These are phyloP conservation scores for Syzygium malaccense DNA, from an alignment of 441 rosid species.

Conservation along the genomic window DNA sequence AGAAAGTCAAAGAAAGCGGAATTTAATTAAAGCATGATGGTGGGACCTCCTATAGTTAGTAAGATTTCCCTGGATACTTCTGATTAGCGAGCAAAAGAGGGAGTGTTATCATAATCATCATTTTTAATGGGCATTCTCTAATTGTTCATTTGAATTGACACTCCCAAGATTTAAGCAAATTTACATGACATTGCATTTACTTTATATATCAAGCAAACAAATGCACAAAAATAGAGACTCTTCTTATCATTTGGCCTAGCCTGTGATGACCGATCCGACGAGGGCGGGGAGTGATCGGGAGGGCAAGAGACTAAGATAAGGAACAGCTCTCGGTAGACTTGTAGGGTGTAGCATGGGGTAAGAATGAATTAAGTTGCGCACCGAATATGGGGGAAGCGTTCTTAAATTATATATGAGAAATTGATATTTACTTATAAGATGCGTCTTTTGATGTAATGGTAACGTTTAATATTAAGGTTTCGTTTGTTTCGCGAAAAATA, in stretches of 20 bases:
- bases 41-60: not conserved
- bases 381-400: not conserved
- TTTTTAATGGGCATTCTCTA: not conserved
- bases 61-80: not conserved
- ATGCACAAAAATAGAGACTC: not conserved
- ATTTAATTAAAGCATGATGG: not conserved
- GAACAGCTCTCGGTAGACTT: not conserved
- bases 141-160: not conserved
- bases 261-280: not conserved
- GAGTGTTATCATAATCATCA: not conserved
- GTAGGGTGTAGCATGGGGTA: not conserved
- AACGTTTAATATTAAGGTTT: too few species aligned
- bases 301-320: not conserved
- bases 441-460: not conserved
- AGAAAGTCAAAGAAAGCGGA: not conserved
- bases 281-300: not conserved
- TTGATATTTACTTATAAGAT: not conserved
- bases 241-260: not conserved
- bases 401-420: not conserved
- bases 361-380: not conserved
- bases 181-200: not conserved
- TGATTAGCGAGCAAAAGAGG: not conserved
- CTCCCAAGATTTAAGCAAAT: not conserved
- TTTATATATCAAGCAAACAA: not conserved
- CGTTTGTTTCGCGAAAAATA: fast-evolving